Base-by-base conservation (phyloP, 768 basidiomycete genomes). In the Termitomyces sp. region DNA sequence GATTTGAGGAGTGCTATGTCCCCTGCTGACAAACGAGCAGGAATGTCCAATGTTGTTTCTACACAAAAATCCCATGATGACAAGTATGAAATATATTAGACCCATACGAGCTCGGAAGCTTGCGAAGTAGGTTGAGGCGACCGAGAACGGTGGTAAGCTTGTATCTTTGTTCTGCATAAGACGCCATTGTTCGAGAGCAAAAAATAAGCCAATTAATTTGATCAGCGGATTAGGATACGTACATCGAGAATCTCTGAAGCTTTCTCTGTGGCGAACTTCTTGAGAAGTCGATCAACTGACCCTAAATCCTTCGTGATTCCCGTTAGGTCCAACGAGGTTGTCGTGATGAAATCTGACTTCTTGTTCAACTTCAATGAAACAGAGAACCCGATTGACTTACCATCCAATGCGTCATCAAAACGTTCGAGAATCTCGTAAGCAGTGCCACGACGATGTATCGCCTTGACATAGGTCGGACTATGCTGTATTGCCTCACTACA, bases 101-200 rank as follows among this genome's bases (percentile, higher is more conserved):
- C 52, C 42, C 89, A 67, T 67, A 92, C 94, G 88, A 60, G 87
- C 79, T 66, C 96, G 87, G 88, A 98, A 98, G 9, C 96, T 96
- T 62, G 93, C 89, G 71, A 98, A 94, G 78, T 98, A 99, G 0
- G 96, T 92, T 10, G 90, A 89, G 64, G 96, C 89, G 75, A 98
- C 96, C 0, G 92, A 93, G 65, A 84, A 83, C 15, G 94, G 92
- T 4, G 96, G 96, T 31, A 98, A 78, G 59, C 87, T 84, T 1
- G 87, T 87, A 74, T 90, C 88, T 34, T 95, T 89, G 6, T 79
- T 79, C 32, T 54, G 51, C n/a, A 52, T 8, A 52, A 37, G 8
- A 32, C 32, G 31, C 11, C 32, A 48, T 31, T 31, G 32, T 50
- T 50, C 14, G 34, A 10, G 10, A 25, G 11, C 7, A 32, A 49